Conservation (phyloP, 2,329 filamentous ascomycete species). For the Pseudofabraea citricarpa region DNA sequence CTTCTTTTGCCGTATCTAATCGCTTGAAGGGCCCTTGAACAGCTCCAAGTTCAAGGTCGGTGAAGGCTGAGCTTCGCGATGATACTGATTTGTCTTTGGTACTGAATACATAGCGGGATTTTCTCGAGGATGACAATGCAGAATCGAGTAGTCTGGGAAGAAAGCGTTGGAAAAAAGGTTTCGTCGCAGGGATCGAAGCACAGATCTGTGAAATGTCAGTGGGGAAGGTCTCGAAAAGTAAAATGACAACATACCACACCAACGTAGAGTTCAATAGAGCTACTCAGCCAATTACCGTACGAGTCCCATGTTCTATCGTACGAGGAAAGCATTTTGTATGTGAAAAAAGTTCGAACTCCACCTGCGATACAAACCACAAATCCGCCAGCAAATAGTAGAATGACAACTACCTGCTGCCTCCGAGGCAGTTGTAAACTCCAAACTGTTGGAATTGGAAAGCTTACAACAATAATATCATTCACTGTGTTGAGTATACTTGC, state of each 20-base stretch:
- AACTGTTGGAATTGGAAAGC: constrained; percentile 44
- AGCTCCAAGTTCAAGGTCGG: background rate
- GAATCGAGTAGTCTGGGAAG: constrained; percentile 3
- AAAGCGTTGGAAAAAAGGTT: constrained; percentile 33
- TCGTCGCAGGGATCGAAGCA: constrained; percentile 28
- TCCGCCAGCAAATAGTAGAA: constrained; percentile 43
- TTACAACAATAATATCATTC: constrained; percentile 49
- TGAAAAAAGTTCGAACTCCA: constrained; percentile 31
- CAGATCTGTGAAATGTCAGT: constrained; percentile 6
- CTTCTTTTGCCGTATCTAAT: no score
- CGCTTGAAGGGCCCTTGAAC: background rate
- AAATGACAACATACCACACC: constrained; percentile 23
- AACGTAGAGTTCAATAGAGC: constrained; percentile 35
- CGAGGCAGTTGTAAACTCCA: constrained; percentile 38
- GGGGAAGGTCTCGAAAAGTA: background rate
- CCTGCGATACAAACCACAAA: constrained; percentile 36
- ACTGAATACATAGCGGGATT: background rate
- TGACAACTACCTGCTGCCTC: constrained; percentile 41
- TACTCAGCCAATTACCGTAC: constrained; percentile 28
- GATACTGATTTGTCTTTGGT: background rate
- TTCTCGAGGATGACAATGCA: background rate
- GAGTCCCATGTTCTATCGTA: constrained; percentile 31
- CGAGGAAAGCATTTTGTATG: constrained; percentile 21
- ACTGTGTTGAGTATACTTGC: constrained; percentile 54
- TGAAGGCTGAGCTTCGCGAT: background rate